Evolutionary conservation across 495 filamentous ascomycete genomes (phyloP), one percentile per base, ranked within the genome.

Genomic region (Hapsidospora chrysogenum): DNA sequence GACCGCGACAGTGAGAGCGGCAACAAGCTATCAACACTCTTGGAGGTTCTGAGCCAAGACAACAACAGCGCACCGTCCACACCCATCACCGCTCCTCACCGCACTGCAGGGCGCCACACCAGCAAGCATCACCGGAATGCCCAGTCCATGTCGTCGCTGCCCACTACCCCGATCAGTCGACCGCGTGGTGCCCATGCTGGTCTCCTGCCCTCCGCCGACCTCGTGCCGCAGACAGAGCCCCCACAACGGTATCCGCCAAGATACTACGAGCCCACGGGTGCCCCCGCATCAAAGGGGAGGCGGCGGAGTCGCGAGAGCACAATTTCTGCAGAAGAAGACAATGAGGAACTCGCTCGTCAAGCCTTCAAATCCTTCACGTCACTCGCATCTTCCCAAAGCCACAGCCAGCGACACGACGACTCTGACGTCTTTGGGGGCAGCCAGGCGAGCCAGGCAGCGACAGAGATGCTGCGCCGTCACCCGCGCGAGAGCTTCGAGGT

Each of bases 61-160:
- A 84, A 74, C 1, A 72, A 75, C 4, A 50, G 58, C 17, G 44
- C 59, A 45, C 41, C 47, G 37, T 43, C 54, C 50, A 30, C 29
- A 2, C 52, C 52, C 0, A 47, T 35, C 43, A 44, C 26, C 52
- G 56, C 39, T 35, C 61, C 48, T 33, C 66, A 7, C 33, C 58
- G 38, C n/a, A n/a, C n/a, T n/a, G n/a, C n/a, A n/a, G n/a, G n/a
- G n/a, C 64, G 71, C 37, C 49, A 58, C 30, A 42, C 58, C n/a
- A 50, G 58, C 29, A 66, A 64, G 23, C 78, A 85, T 49, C 65
- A 68, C 9, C 74, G 80, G 29, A 76, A 68, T 9, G 66, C 67
- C 15, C 80, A 85, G 43, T 84, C 80, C 23, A 54, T 86, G 41
- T 85, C 84, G 8, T 92, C 85, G 1, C 63, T 92, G 2, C 85